Percentiles rank a stretch among this genome's conserved stretches.
Evolutionary conservation across 257 asterid genomes (phyloP).

Genomic region (Cinchona pubescens): DNA sequence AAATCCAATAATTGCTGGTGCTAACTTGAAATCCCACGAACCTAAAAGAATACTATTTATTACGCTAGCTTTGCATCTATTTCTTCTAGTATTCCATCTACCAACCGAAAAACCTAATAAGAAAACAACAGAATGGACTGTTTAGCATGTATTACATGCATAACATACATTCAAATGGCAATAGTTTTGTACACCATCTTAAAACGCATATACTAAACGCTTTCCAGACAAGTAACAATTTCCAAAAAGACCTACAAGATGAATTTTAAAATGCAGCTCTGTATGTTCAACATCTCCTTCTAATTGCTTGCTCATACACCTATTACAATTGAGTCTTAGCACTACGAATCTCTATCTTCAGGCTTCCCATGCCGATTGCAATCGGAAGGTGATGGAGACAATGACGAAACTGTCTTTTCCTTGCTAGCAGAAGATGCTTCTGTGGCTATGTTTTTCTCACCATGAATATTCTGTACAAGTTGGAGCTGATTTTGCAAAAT

Average conservation of each 20-base stretch:
- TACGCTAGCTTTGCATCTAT: too few relatives aligned
- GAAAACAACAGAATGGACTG: not conserved
- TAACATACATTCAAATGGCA: not conserved
- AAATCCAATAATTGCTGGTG: too few relatives aligned
- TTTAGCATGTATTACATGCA: not conserved
- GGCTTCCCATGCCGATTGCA: conserved; percentile 21
- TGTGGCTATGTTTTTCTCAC: conserved; percentile 28
- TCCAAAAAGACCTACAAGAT: not conserved
- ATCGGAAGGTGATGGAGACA: conserved; percentile 41
- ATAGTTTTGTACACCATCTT: not conserved
- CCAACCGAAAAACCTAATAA: not conserved
- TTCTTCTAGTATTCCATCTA: not conserved
- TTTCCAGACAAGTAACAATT: not conserved
- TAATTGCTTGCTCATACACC: not conserved
- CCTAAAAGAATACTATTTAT: too few relatives aligned
- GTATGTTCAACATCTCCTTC: not conserved
- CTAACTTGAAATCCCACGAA: too few relatives aligned
- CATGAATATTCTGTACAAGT: conserved; percentile 37
- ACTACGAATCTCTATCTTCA: conserved; percentile 13
- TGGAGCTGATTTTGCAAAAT: conserved; percentile 57
- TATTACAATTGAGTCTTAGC: conserved; percentile 4
- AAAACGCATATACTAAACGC: not conserved
- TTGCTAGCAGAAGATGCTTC: conserved; percentile 39
- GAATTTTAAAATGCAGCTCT: not conserved
- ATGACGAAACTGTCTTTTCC: conserved; percentile 47